Conservation (phyloP, 495 filamentous ascomycete genomes). For the Tuber melanosporum region DNA sequence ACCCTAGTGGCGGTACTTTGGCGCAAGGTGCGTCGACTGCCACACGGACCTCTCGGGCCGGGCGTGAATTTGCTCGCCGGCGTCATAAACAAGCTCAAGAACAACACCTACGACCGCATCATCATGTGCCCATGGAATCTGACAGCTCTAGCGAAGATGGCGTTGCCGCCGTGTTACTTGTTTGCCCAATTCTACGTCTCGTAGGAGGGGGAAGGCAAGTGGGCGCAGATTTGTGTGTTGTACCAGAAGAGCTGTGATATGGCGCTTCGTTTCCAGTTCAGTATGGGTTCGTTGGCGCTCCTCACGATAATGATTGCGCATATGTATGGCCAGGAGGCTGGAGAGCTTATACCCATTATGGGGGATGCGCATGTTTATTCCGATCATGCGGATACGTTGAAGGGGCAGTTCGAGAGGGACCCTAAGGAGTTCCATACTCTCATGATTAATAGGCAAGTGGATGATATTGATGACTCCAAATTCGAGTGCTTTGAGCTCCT, state of each 20-base stretch:
- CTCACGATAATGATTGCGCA: conserved; percentile 90
- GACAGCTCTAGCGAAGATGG: conserved; percentile 78
- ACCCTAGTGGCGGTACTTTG: conserved; percentile 98
- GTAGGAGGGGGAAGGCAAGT: conserved; percentile 52
- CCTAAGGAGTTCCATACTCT: conserved; percentile 77
- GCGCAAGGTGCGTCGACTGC: conserved; percentile 74
- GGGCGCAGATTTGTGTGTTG: conserved; percentile 71
- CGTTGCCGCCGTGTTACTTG: conserved; percentile 95
- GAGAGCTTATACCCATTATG: conserved; percentile 84
- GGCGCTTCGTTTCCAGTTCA: conserved; percentile 95
- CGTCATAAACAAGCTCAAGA: conserved; percentile 71
- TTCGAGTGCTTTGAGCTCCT: conserved; percentile 80
- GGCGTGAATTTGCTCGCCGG: conserved; percentile 88
- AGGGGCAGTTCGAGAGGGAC: conserved; percentile 68
- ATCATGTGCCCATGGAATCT: conserved; percentile 93
- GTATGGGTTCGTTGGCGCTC: conserved; percentile 88
- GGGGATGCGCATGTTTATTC: conserved; percentile 92
- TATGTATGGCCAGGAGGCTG: conserved; percentile 72
- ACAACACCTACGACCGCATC: conserved; percentile 79
- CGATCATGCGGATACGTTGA: conserved; percentile 83
- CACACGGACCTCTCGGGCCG: conserved; percentile 72
- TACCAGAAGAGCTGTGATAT: conserved; percentile 97
- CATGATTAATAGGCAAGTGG: conserved; percentile 58
- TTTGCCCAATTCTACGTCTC: conserved; percentile 98
- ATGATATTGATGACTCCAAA: conserved; percentile 73